A percentile compares a stretch with the other conserved stretches of the same genome.
Conservation (phyloP, 2,329 filamentous ascomycete species). For the Ophiostoma fasciatum region DNA sequence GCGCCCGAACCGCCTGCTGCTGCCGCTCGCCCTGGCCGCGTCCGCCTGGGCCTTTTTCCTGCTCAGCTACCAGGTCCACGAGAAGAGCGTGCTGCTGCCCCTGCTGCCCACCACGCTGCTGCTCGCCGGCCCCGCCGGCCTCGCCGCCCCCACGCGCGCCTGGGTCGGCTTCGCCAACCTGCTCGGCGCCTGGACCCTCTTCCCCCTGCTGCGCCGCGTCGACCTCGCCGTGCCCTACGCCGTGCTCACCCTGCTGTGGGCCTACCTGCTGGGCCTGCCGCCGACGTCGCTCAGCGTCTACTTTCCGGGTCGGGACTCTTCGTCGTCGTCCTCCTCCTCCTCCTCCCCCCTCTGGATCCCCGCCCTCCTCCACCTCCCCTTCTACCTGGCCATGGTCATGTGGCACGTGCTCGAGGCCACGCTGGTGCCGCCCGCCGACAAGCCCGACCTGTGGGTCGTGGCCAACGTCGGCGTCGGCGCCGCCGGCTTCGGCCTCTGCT, state of each 20-base stretch:
- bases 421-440: slow-evolving; percentile 51
- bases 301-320: slow-evolving; percentile 24
- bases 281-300: slow-evolving; percentile 60
- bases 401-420: slow-evolving; percentile 72
- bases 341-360: slow-evolving; percentile 39
- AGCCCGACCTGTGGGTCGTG: slow-evolving; percentile 92
- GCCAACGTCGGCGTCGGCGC: slow-evolving; percentile 78
- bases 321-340: slow-evolving; percentile 25
- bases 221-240: slow-evolving; percentile 73
- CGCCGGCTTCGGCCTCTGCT: slow-evolving; percentile 72
- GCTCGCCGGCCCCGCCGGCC: slow-evolving; percentile 60
- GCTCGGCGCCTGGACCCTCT: slow-evolving; percentile 84
- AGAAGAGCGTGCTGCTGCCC: slow-evolving; percentile 90
- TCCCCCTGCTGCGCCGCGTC: slow-evolving; percentile 74
- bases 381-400: slow-evolving; percentile 61
- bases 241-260: slow-evolving; percentile 76
- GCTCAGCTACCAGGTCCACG: slow-evolving; percentile 95
- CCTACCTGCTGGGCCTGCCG: slow-evolving; percentile 76
- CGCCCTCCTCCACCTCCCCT: slow-evolving; percentile 52
- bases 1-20: slow-evolving; percentile 58
- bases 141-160: slow-evolving; percentile 60
- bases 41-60: slow-evolving; percentile 96
- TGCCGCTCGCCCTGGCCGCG: slow-evolving; percentile 67
- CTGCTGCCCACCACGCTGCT: slow-evolving; percentile 87
- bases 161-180: slow-evolving; percentile 97